phyloP scores from a whole-genome alignment of 352 stramenopile species.

The Hyaloperonospora brassicae region DNA sequence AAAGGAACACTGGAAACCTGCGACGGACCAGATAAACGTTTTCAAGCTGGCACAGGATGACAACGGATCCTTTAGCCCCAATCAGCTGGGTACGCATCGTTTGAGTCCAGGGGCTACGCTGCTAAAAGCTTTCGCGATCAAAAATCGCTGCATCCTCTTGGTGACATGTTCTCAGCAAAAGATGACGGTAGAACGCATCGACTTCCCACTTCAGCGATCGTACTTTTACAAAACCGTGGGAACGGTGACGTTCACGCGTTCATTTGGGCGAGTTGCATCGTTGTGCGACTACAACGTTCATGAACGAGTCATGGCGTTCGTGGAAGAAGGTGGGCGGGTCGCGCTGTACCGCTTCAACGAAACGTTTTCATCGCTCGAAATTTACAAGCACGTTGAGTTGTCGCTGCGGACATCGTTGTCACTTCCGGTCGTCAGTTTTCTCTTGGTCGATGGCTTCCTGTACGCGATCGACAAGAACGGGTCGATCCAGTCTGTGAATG shows the following conservation, averaged over 20 bases:
- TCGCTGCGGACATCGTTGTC: constrained; percentile 18
- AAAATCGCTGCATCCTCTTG: constrained; percentile 22
- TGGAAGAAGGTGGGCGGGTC: constrained; percentile 18
- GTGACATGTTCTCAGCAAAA: constrained; percentile 16
- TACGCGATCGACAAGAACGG: constrained; percentile 29
- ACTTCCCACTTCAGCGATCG: constrained; percentile 12
- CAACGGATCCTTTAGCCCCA: constrained; percentile 3
- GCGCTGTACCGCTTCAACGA: constrained; percentile 29
- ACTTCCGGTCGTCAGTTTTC: constrained; percentile 17
- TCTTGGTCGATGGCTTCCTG: constrained; percentile 23
- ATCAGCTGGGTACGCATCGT: constrained; percentile 16
- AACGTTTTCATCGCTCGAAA: constrained; percentile 16
- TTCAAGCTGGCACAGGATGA: constrained; percentile 16
- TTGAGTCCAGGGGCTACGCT: constrained; percentile 11
- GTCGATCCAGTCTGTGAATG: constrained; percentile 34
- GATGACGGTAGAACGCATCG: constrained; percentile 17
- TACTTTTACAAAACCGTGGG: neutral
- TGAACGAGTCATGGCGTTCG: constrained; percentile 22
- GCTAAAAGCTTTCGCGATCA: constrained; percentile 20
- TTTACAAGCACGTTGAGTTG: constrained; percentile 24
- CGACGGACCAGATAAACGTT: constrained; percentile 24
- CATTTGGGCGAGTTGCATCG: constrained; percentile 9
- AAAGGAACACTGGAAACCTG: constrained; percentile 23
- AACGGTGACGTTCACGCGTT: constrained; percentile 3
- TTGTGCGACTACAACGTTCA: constrained; percentile 22